Evolutionary conservation across 257 asterid species (phyloP).

Genomic region (Solanum sitiens): DNA sequence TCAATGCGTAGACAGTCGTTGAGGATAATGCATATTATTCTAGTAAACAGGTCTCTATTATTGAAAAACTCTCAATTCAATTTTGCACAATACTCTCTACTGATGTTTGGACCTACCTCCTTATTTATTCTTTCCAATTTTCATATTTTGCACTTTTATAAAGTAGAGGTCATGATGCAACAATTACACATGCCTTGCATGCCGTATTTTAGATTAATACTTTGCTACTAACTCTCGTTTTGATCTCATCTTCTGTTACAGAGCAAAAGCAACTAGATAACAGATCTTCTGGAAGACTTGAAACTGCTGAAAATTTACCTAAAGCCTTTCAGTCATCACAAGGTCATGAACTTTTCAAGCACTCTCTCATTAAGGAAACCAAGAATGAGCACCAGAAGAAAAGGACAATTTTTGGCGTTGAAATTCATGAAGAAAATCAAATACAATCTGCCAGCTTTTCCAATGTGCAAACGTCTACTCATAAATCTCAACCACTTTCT

Average conservation of each 20-base stretch:
- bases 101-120: background rate
- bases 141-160: background rate
- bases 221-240: background rate
- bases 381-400: conserved; percentile 27
- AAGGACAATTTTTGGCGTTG: conserved; percentile 56
- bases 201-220: background rate
- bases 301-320: background rate
- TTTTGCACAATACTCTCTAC: background rate
- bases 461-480: background rate
- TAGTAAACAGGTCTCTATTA: background rate
- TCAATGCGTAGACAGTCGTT: background rate
- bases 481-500: background rate
- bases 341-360: conserved; percentile 10
- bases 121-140: background rate
- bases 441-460: conserved; percentile 8
- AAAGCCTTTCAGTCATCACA: background rate
- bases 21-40: background rate
- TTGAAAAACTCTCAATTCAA: background rate
- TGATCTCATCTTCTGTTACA: conserved; percentile 14
- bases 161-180: background rate
- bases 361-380: conserved; percentile 12
- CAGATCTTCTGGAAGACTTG: conserved; percentile 14
- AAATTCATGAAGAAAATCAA: conserved; percentile 38
- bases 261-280: conserved; percentile 17
- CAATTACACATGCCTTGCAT: background rate